Evolutionary conservation across 768 basidiomycete genomes (phyloP), one percentile per base, ranked within the genome.

Genomic region (Amanita molliuscula): DNA sequence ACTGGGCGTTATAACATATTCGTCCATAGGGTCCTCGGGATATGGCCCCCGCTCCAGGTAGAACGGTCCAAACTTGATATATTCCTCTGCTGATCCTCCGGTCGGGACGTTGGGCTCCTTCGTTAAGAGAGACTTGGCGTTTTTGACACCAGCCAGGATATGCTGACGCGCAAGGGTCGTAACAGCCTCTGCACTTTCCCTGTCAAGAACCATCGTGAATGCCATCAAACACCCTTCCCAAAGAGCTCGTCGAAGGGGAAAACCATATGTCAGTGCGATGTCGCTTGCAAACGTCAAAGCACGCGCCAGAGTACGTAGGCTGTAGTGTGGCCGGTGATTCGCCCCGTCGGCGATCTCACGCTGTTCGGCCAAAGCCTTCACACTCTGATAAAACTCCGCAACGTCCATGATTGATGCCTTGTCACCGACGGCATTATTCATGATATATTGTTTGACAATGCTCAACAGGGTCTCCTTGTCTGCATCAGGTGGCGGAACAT

Each of bases 141-240:
- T 97, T 44, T 83, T 79, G 10, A 93, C 82, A 7, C 84, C 82
- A 3, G 77, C 71, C 25, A 97, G 74, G 11, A 99, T 69, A 64
- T 92, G 78, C 56, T 81, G 82, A 55, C 85, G 82, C 6, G 87
- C 86, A 15, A 95, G 69, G 6, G 67, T 63, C 2, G 73, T 77
- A 16, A 92, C 90, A 21, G 77, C 58, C 53, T 76, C 72, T 0
- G 80, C 77, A 58, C 92, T 92, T 13, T 75, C 67, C 0, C 67
- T 67, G 58, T 96, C 90, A 43, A 99, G 75, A 5, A 86, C 81
- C 92, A 96, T 97, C 5, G 92, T 96, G 64, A 98, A 99, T 0
- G 90, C 85, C 96, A 99, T 98, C 50, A 97, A 61, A 62, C 88
- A 95, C 1, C 96, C 95, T 64, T 98, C 96, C 89, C 90, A 97